Evolutionary conservation across 257 asterid species (phyloP), one percentile per base, ranked within the genome.

Genomic region (Solanum clarkiae): DNA sequence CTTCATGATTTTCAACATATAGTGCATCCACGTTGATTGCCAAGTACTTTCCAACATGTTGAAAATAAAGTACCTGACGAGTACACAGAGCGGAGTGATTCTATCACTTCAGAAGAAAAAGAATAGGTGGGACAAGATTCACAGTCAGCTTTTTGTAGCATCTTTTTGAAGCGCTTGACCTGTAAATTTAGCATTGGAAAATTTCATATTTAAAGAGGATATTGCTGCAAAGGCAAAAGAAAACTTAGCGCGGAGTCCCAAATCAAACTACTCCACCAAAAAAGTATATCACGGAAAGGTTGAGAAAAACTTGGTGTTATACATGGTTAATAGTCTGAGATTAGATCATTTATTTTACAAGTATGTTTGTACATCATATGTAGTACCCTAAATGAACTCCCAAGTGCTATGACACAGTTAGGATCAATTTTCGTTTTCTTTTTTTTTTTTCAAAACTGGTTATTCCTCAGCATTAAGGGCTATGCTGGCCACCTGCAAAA

Each of bases 111-210:
- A 14, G 95, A 77, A 44, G 94, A 89, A 81, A 93, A 87, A 45
- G 93, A 81, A 89, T 90, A 88, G 74, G 84, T 69, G 3, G 97
- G 91, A 88, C 99, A 95, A 29, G 97, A 90, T 51, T 92, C 88
- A 36, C 84, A 87, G 81, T 82, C 97, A 36, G 94, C 99, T 89
- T 95, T 95, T 82, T 86, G 93, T 81, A 93, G 85, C 60, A 95
- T 87, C 88, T 60, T 92, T 85, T 91, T 92, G 91, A 95, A 94
- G 85, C 86, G 85, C 87, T 86, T 90, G 36, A 93, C 91, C 98
- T 95, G 93, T 85, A 87, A 89, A 85, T 79, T 14, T 62, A 85
- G 83, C 42, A 24, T 49, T 53, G 36, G 57, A 83, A 53, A 87
- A 57, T 42, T 74, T 47, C 40, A 75, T 60, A 26, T 49, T 7